A percentile compares a stretch with the other conserved stretches of the same genome.
These are phyloP conservation scores for Nicotiana paniculata DNA, from an alignment of 257 asterid genomes.

Conservation along the genomic window DNA sequence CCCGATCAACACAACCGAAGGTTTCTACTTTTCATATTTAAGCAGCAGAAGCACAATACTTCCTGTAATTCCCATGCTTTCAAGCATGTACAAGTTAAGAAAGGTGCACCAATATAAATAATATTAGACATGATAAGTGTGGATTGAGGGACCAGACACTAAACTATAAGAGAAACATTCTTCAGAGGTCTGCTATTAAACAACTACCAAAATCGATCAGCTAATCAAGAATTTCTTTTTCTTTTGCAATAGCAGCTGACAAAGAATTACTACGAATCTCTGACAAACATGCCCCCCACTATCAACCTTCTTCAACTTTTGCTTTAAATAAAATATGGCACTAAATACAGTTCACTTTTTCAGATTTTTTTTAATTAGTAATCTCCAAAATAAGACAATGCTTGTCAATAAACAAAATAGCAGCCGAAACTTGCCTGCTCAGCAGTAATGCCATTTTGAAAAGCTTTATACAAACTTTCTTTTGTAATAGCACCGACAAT, in stretches of 20 bases:
- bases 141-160: neutral
- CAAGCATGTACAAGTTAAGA: neutral
- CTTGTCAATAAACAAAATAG: neutral
- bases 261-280: neutral
- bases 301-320: neutral
- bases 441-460: conserved; percentile 74
- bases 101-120: neutral
- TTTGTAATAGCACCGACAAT: conserved; percentile 86
- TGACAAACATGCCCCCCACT: neutral
- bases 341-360: neutral
- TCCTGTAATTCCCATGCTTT: neutral
- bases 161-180: neutral
- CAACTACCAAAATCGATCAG: neutral
- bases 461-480: conserved; percentile 92
- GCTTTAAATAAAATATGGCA: neutral
- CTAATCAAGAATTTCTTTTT: neutral
- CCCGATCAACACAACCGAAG: neutral
- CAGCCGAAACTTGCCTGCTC: conserved; percentile 59
- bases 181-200: neutral
- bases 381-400: neutral
- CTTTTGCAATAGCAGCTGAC: neutral
- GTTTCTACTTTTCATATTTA: neutral
- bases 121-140: neutral
- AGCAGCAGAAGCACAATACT: neutral
- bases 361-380: neutral